Evolutionary conservation across 768 basidiomycete genomes (phyloP).

Genomic region (Russula lepida): DNA sequence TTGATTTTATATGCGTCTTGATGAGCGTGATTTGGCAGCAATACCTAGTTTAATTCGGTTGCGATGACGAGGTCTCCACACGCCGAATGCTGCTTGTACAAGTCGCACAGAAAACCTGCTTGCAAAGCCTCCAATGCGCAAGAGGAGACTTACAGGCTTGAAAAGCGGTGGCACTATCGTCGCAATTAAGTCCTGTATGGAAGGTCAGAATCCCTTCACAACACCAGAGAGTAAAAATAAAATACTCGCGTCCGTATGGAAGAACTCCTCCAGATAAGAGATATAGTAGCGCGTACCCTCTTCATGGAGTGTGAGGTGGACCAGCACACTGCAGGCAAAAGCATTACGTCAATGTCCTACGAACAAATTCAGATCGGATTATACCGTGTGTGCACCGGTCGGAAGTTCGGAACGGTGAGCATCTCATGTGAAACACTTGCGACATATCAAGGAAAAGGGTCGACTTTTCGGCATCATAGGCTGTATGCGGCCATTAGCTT

Average conservation of each 20-base stretch:
- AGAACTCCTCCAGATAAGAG: conserved; percentile 42
- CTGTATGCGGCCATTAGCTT: conserved; percentile 26
- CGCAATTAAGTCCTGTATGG: conserved; percentile 37
- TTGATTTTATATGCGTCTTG: background rate
- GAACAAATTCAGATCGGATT: conserved; percentile 21
- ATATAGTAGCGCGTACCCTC: conserved; percentile 31
- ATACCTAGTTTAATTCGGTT: too few relatives aligned
- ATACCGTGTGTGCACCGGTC: conserved; percentile 40
- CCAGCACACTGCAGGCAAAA: conserved; percentile 23
- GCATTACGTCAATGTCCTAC: background rate
- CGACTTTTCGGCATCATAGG: conserved; percentile 39
- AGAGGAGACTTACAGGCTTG: conserved; percentile 29
- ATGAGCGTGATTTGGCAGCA: too few relatives aligned
- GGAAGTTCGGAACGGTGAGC: conserved; percentile 36
- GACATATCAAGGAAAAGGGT: conserved; percentile 42
- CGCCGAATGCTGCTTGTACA: conserved; percentile 2
- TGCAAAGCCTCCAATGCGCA: conserved; percentile 24
- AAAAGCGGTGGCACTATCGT: conserved; percentile 37
- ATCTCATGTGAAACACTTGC: conserved; percentile 47
- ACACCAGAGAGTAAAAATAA: background rate
- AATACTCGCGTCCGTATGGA: conserved; percentile 40
- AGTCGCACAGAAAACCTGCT: conserved; percentile 2
- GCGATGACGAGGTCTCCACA: background rate
- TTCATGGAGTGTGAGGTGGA: conserved; percentile 45
- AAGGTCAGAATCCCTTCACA: background rate